Evolutionary conservation across 306 rosid species (phyloP), one percentile per base, ranked within the genome.

Genomic region (Citrullus amarus): DNA sequence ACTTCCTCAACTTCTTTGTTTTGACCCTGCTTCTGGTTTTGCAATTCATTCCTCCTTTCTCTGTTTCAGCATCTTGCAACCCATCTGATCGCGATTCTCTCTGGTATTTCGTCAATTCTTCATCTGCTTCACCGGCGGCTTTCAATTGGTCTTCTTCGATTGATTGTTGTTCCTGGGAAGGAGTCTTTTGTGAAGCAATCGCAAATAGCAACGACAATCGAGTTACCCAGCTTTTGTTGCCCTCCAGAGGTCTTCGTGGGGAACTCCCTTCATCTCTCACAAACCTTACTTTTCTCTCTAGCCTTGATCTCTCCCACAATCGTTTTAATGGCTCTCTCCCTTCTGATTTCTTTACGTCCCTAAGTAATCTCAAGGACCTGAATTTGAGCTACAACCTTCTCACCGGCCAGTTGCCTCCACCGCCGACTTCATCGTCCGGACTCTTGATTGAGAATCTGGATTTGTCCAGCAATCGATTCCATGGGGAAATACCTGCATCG

Each of bases 121-220:
- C 91, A 6, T 54, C 69, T 8, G 41, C 80, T 54, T 59, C 86
- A 4, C 2, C 84, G 44, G 63, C 4, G 39, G 10, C 86, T 32
- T 90, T 91, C 74, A 85, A 87, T 61, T 92, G 97, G 99, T 79
- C 90, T 73, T 14, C 51, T 67, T 81, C 96, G 8, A 12, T 32
- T 46, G 97, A 92, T 69, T 95, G 99, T 71, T 95, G 99, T 36
- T 6, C 2, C 15, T 95, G 99, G 99, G 92, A 89, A 78, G 97
- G 99, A 16, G 71, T 95, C 3, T 1, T 9, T 51, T 92, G 97
- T 79, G 85, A 81, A 22, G 4, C 10, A 1, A 78, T n/a, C n/a
- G 80, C 11, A 2, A 28, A 61, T 81, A 78, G 67, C 22, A 38
- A 65, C 34, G 79, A 82, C 65, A 78, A 43, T 1, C 82, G 85